Evolutionary conservation across 139 green algal genomes (phyloP).

Genomic region (Coelastrella sp.): DNA sequence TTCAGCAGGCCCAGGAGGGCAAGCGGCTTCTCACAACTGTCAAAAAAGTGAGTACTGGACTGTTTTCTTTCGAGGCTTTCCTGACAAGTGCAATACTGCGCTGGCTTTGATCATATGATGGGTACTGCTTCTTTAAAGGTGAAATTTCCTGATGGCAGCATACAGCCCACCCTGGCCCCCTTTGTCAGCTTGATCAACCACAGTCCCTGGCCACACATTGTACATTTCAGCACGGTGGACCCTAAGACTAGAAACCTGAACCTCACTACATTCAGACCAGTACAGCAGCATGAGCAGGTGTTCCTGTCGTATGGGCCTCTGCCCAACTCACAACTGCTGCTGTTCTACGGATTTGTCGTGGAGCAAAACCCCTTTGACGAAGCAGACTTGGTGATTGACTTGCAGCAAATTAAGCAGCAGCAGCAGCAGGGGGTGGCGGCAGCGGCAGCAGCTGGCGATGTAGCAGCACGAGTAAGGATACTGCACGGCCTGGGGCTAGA

Average conservation of each 20-base stretch:
- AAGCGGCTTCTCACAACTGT: too few relatives aligned
- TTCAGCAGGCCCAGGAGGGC: too few relatives aligned
- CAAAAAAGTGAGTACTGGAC: too few relatives aligned
- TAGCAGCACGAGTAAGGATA: background rate
- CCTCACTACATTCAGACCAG: conserved; percentile 66
- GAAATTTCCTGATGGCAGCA: conserved; percentile 48
- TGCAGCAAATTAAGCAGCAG: background rate
- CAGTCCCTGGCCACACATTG: conserved; percentile 74
- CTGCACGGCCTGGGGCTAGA: background rate
- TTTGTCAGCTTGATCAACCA: conserved; percentile 81
- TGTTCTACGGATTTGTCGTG: conserved; percentile 82
- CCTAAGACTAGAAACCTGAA: conserved; percentile 39
- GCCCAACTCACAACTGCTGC: conserved; percentile 79
- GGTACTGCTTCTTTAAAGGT: conserved; percentile 47
- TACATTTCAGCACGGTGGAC: conserved; percentile 74
- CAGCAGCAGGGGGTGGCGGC: background rate
- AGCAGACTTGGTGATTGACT: conserved; percentile 6
- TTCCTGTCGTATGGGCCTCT: conserved; percentile 83
- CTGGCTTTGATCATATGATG: too few relatives aligned
- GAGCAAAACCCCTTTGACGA: conserved; percentile 71
- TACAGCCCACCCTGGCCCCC: conserved; percentile 72
- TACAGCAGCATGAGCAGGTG: conserved; percentile 56
- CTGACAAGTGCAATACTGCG: too few relatives aligned
- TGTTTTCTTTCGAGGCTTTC: too few relatives aligned
- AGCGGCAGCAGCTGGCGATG: background rate